Conservation (phyloP, 495 filamentous ascomycete genomes). For the Penicillium herquei region DNA sequence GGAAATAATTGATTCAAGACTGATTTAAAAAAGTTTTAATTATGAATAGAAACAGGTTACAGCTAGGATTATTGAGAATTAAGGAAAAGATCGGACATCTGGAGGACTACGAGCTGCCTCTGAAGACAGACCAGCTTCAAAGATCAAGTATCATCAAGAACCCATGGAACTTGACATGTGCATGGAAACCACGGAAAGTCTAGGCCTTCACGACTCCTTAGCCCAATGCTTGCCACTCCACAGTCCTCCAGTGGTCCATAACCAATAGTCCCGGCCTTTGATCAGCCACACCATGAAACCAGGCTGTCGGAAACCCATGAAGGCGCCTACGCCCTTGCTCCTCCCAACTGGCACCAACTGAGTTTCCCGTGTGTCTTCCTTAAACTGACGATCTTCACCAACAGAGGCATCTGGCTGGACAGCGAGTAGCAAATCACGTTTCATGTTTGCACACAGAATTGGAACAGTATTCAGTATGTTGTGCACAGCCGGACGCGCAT, state of each 20-base stretch:
- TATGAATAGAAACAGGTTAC: too few species aligned
- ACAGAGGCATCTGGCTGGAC: background rate
- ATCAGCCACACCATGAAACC: slow-evolving; percentile 56
- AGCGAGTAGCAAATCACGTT: slow-evolving; percentile 32
- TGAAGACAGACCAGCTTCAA: too few species aligned
- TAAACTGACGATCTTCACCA: slow-evolving; percentile 20
- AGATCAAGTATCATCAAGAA: too few species aligned
- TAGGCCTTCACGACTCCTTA: slow-evolving; percentile 31
- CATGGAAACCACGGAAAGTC: too few species aligned
- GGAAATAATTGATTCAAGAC: too few species aligned
- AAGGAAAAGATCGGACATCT: too few species aligned
- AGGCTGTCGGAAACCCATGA: slow-evolving; percentile 51
- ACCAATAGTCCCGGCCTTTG: slow-evolving; percentile 62
- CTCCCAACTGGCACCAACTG: slow-evolving; percentile 56
- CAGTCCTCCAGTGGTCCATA: slow-evolving; percentile 44
- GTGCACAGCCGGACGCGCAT: slow-evolving; percentile 32
- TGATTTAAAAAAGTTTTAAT: too few species aligned
- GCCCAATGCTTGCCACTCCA: slow-evolving; percentile 55
- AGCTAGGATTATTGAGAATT: too few species aligned
- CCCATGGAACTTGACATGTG: too few species aligned
- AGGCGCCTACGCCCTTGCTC: slow-evolving; percentile 53
- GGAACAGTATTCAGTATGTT: slow-evolving; percentile 40
- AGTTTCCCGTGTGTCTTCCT: slow-evolving; percentile 43
- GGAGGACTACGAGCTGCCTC: too few species aligned
- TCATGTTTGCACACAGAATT: slow-evolving; percentile 43